phyloP scores from a whole-genome alignment of 768 basidiomycete genomes.

The Strobilomyces dryophilus region DNA sequence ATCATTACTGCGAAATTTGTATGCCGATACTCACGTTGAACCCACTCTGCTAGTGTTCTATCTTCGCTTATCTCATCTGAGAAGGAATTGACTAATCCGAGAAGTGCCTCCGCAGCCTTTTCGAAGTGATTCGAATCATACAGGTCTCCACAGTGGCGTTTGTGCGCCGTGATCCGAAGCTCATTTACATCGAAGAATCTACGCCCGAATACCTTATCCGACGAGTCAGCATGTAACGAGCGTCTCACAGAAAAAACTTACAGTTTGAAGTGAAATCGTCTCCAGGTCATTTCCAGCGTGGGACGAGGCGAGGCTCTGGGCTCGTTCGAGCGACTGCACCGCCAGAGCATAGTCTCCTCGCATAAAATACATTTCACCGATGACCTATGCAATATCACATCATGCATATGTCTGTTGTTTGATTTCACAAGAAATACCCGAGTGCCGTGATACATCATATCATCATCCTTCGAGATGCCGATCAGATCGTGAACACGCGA shows the following conservation, averaged over 20 bases:
- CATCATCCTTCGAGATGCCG: not conserved
- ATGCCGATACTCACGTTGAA: not conserved
- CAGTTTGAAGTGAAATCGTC: not conserved
- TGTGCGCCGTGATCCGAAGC: not conserved
- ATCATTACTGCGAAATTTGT: not conserved
- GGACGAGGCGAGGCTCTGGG: not conserved
- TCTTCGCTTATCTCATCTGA: not conserved
- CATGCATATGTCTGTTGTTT: not conserved
- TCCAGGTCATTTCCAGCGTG: not conserved
- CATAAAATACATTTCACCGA: not conserved
- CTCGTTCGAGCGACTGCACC: not conserved
- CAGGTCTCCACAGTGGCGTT: not conserved
- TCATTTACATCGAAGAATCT: not conserved
- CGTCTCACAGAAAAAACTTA: not conserved
- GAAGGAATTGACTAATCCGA: not conserved
- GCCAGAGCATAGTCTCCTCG: not conserved
- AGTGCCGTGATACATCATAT: not conserved
- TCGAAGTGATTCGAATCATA: not conserved
- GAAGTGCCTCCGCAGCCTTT: not conserved
- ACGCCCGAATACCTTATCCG: constrained; percentile 7
- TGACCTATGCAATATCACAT: not conserved
- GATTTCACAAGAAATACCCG: constrained; percentile 1
- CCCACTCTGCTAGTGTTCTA: not conserved
- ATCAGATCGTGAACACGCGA: not conserved
- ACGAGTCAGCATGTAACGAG: not conserved